Percentiles rank a stretch among this genome's conserved stretches.
Evolutionary conservation across 2,329 filamentous ascomycete genomes (phyloP).

Genomic region (Ophiosphaerella korrae): DNA sequence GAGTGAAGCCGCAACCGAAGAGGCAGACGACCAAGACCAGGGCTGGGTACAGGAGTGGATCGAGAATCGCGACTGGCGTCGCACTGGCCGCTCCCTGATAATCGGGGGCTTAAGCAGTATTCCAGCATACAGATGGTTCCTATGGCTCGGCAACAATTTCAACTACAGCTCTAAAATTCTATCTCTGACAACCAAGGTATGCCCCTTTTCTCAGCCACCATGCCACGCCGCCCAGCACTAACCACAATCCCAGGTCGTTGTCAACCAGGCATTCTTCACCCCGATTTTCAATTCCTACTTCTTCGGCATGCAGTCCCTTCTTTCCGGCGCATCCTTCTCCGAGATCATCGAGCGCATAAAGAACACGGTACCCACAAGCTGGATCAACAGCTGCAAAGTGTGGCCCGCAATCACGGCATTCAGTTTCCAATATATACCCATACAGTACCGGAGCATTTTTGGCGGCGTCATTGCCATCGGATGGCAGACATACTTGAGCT

Average conservation of each 20-base stretch:
- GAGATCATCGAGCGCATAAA: slow-evolving; percentile 73
- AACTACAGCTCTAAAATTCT: slow-evolving; percentile 77
- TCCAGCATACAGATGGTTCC: slow-evolving; percentile 81
- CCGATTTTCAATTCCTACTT: slow-evolving; percentile 64
- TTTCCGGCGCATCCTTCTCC: slow-evolving; percentile 64
- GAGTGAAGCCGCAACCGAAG: slow-evolving; percentile 14
- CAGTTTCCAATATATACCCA: slow-evolving; percentile 80
- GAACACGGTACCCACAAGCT: slow-evolving; percentile 75
- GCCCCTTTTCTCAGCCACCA: neutral
- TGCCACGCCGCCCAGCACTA: neutral
- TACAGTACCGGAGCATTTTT: slow-evolving; percentile 81
- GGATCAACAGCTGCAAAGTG: slow-evolving; percentile 80
- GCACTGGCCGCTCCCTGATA: slow-evolving; percentile 72
- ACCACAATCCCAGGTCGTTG: slow-evolving; percentile 57
- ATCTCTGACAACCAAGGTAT: slow-evolving; percentile 71
- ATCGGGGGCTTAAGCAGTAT: slow-evolving; percentile 77
- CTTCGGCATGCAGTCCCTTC: slow-evolving; percentile 57
- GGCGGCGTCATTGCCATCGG: slow-evolving; percentile 77
- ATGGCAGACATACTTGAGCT: slow-evolving; percentile 91
- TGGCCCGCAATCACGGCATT: slow-evolving; percentile 90
- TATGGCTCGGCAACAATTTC: slow-evolving; percentile 80
- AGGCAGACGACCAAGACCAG: slow-evolving; percentile 29
- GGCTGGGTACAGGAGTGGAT: slow-evolving; percentile 49
- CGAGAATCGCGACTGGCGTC: slow-evolving; percentile 52
- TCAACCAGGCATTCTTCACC: slow-evolving; percentile 83